A percentile compares a stretch with the other conserved stretches of the same genome.
Evolutionary conservation across 768 basidiomycete species (phyloP).

Genomic region (Mycena chlorophos): DNA sequence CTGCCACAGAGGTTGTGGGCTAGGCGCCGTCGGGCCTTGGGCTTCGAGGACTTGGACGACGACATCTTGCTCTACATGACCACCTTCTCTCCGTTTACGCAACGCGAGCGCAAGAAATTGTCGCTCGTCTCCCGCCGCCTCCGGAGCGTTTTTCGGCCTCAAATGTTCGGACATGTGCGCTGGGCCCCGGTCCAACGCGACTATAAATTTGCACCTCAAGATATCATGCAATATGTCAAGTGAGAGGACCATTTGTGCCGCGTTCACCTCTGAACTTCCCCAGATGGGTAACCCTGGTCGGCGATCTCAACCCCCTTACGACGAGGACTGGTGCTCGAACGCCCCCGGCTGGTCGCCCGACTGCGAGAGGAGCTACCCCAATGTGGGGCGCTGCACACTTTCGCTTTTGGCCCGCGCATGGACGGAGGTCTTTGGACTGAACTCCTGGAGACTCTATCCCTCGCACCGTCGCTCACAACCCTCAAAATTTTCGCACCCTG

Average conservation of each 20-base stretch:
- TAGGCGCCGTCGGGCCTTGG: neutral
- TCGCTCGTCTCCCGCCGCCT: neutral
- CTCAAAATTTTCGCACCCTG: neutral
- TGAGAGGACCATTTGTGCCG: too few species aligned
- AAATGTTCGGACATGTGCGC: neutral
- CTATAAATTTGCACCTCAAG: neutral
- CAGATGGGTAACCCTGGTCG: too few species aligned
- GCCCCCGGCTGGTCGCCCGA: neutral
- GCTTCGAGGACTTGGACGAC: neutral
- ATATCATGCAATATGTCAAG: neutral
- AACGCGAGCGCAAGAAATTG: neutral
- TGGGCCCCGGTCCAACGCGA: neutral
- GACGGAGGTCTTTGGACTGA: neutral
- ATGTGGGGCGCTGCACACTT: neutral
- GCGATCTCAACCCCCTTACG: too few species aligned
- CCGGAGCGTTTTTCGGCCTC: neutral
- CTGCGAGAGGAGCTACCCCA: neutral
- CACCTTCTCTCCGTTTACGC: neutral
- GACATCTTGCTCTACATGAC: neutral
- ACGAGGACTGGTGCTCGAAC: too few species aligned
- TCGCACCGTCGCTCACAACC: neutral
- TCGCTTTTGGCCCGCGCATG: neutral
- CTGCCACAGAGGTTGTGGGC: too few species aligned
- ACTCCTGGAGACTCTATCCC: neutral
- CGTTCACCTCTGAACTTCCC: too few species aligned